A percentile compares a stretch with the other conserved stretches of the same genome.
phyloP scores from a whole-genome alignment of 2,329 filamentous ascomycete genomes.

The Alternaria novae-zelandiae region DNA sequence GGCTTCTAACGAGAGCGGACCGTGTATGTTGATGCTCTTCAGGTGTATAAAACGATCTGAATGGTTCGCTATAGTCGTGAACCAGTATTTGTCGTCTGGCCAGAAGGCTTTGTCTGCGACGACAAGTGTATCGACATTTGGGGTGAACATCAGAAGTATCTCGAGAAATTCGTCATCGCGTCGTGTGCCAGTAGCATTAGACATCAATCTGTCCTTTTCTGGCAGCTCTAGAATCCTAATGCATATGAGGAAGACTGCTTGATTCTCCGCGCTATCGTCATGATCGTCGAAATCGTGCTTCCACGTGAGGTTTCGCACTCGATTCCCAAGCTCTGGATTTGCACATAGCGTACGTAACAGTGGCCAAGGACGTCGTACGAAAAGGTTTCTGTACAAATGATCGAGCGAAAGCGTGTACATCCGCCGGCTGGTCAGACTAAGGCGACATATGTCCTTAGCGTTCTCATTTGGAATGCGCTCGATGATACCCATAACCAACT shows the following conservation, averaged over 20 bases:
- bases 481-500: slow-evolving; percentile 8
- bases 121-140: background rate
- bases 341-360: background rate
- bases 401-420: slow-evolving; percentile 7
- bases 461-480: slow-evolving; percentile 6
- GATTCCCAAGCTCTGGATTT: background rate
- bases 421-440: slow-evolving; percentile 6
- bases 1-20: slow-evolving; percentile 5
- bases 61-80: background rate
- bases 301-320: slow-evolving; percentile 4
- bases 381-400: slow-evolving; percentile 1
- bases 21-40: slow-evolving; percentile 1
- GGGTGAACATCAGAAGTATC: slow-evolving; percentile 3
- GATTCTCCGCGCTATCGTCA: background rate
- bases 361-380: slow-evolving; percentile 7
- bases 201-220: background rate
- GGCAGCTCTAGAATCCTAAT: background rate
- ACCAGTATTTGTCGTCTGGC: slow-evolving; percentile 2
- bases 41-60: background rate
- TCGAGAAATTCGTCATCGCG: slow-evolving; percentile 1
- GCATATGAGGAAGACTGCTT: background rate
- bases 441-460: background rate
- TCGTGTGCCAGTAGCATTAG: background rate
- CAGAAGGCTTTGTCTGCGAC: slow-evolving; percentile 2
- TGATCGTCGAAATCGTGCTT: background rate